These are phyloP conservation scores for Boletus vinaceobasis DNA, from an alignment of 768 basidiomycete species.

Conservation along the genomic window DNA sequence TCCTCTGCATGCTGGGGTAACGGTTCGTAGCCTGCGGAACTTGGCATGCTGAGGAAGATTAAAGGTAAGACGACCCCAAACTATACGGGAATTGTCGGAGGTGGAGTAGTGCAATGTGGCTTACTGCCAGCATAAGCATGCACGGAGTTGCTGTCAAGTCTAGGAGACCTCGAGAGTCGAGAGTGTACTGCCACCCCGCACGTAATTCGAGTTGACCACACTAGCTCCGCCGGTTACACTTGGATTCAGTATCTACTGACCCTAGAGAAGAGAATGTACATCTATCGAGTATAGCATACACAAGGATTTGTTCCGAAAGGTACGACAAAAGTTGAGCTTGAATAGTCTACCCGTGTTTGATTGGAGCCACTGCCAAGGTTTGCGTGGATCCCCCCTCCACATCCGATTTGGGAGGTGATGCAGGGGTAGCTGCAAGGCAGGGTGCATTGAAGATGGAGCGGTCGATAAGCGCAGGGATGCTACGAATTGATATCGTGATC, in stretches of 20 bases:
- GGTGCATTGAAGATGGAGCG: conserved; percentile 48
- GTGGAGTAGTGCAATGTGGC: conserved; percentile 15
- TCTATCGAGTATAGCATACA: not conserved
- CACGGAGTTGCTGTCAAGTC: not conserved
- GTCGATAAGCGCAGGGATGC: conserved; percentile 44
- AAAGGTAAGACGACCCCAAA: not conserved
- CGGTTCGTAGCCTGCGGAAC: conserved; percentile 45
- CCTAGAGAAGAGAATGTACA: not conserved
- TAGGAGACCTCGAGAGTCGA: conserved; percentile 6
- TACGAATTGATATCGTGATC: conserved; percentile 38
- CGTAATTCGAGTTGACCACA: not conserved
- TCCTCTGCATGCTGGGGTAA: conserved; percentile 41
- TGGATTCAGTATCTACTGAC: not conserved
- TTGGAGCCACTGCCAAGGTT: not conserved
- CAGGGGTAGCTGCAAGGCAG: conserved; percentile 30
- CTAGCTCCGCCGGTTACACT: not conserved
- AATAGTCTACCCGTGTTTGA: not conserved
- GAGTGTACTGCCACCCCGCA: conserved; percentile 24
- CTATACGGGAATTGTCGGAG: conserved; percentile 1
- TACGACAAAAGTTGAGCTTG: not conserved
- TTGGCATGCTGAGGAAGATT: conserved; percentile 35
- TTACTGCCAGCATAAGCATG: conserved; percentile 11
- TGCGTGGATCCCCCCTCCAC: conserved; percentile 3
- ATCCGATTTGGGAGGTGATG: not conserved
- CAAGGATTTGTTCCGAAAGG: not conserved